Evolutionary conservation across 768 basidiomycete genomes (phyloP), one percentile per base, ranked within the genome.

Genomic region (Podaxis sp.): DNA sequence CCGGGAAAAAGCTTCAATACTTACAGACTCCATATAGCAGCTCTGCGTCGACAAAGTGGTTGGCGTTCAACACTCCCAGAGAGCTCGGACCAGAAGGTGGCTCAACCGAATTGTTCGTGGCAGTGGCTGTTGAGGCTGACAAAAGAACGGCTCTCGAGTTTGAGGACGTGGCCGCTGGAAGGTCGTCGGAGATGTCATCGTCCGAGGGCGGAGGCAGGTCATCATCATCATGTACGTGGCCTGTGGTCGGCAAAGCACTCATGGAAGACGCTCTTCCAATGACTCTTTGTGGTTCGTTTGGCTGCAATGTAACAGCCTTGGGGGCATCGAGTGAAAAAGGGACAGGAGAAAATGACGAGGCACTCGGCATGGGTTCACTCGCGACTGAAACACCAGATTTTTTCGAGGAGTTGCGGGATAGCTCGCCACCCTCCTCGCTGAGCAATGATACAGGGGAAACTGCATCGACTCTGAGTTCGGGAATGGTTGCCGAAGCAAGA

Each of bases 1-100:
- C 6, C 35, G 18, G 36, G n/a, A 42, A 56, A 38, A 62, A 28
- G 47, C 9, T 0, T 59, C 61, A 35, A 64, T 40, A 86, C 89
- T 70, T 67, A 91, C 89, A 84, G 65, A 90, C 74, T 44, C 88
- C 85, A 54, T 74, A 62, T 2, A 88, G 73, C 55, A 88, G 75
- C 44, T 86, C 82, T 38, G 74, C 71, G 61, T 87, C 87, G 6
- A 89, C 73, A 63, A 82, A 88, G n/a, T 79, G 77, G 63, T 77
- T 79, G 0, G 74, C 68, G 62, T 74, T 78, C n/a, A 76, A 47
- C 27, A 71, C 58, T 51, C 35, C 63, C 37, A 58, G 25, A 50
- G 50, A 48, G 21, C 16, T 53, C 23, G 63, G 11, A 14, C 40
- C 59, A 11, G 61, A 32, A 40, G 27, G 1, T 11, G 21, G 5